Evolutionary conservation across 2,329 filamentous ascomycete genomes (phyloP).

Genomic region (Fusarium sp.): DNA sequence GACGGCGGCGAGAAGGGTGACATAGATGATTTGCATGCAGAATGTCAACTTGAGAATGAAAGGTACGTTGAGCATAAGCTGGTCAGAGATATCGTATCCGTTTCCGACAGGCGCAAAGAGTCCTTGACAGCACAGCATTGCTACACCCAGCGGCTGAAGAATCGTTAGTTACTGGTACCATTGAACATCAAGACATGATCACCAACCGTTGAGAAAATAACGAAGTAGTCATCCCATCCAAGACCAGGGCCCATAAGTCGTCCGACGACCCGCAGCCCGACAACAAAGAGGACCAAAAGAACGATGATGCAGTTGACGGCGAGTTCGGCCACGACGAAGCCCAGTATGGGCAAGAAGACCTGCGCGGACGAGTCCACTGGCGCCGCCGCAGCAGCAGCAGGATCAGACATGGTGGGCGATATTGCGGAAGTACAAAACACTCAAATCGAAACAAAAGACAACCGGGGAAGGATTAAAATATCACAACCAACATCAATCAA

Average conservation of each 20-base stretch:
- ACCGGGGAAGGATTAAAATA: not conserved
- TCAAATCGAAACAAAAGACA: conserved; percentile 17
- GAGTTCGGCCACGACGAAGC: conserved; percentile 46
- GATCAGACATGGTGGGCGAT: conserved; percentile 8
- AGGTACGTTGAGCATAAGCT: too few relatives aligned
- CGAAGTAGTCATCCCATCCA: conserved; percentile 49
- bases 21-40: conserved; percentile 44
- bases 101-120: conserved; percentile 44
- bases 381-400: not conserved
- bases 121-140: conserved; percentile 46
- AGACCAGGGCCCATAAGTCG: conserved; percentile 49
- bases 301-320: conserved; percentile 49
- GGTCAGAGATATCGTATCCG: too few relatives aligned
- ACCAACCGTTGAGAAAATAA: conserved; percentile 45
- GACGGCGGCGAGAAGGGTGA: conserved; percentile 41
- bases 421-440: not conserved
- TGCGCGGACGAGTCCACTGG: conserved; percentile 30
- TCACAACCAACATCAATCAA: not conserved
- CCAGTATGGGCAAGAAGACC: conserved; percentile 31
- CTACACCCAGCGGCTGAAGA: conserved; percentile 41
- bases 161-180: conserved; percentile 11
- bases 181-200: not conserved
- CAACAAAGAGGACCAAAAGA: conserved; percentile 45
- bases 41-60: conserved; percentile 47
- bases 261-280: conserved; percentile 44